Evolutionary conservation across 73 alveolate genomes (phyloP).

Genomic region (Tetrahymena elliotti): DNA sequence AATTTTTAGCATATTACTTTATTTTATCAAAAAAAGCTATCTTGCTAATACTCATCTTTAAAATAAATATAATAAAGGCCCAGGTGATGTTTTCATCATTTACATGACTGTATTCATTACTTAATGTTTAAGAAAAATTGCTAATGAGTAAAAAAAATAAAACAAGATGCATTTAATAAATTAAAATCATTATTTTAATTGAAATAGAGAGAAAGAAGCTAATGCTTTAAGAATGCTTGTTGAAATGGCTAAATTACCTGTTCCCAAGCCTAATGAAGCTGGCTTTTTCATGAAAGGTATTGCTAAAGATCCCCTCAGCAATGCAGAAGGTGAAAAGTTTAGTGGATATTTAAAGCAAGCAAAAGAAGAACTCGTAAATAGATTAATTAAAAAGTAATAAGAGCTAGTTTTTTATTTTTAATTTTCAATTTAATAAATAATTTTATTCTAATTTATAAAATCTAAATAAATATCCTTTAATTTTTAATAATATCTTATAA

Average conservation of each 20-base stretch:
- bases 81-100: constrained; percentile 57
- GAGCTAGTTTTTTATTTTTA: no score
- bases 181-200: background rate
- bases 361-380: constrained; percentile 37
- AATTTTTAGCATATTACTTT: background rate
- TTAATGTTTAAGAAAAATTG: constrained; percentile 47
- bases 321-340: constrained; percentile 41
- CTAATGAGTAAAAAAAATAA: constrained; percentile 2
- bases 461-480: background rate
- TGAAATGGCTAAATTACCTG: constrained; percentile 22
- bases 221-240: constrained; percentile 34
- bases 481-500: background rate
- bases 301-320: constrained; percentile 1
- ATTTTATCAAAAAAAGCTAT: background rate
- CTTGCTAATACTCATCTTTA: background rate
- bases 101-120: constrained; percentile 59
- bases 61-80: constrained; percentile 4
- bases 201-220: constrained; percentile 14
- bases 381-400: constrained; percentile 23
- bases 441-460: background rate
- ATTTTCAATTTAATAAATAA: no score
- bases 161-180: background rate
- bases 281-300: constrained; percentile 42
- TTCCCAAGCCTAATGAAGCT: constrained; percentile 29
- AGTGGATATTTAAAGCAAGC: constrained; percentile 26